Conservation (phyloP, 352 stramenopile genomes). For the Thraustochytrium striatum region DNA sequence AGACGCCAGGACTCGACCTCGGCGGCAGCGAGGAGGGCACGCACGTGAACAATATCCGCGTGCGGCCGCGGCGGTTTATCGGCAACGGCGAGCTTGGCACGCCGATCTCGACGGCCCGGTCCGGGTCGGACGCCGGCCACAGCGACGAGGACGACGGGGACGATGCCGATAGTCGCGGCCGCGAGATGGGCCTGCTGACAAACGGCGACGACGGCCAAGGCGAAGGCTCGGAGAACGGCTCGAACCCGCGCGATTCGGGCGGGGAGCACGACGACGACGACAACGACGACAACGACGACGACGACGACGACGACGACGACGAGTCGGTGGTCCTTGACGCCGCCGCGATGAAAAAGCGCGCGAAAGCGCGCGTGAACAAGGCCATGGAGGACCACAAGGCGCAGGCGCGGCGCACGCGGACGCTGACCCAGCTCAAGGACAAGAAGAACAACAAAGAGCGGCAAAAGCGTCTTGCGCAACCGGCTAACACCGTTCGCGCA, state of each 20-base stretch:
- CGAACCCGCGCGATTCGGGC: no score
- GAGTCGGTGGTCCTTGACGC: conserved; percentile 28
- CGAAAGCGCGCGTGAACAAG: not conserved
- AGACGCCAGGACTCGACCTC: not conserved
- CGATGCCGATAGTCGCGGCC: not conserved
- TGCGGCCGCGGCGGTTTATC: not conserved
- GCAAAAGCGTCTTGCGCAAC: conserved; percentile 30
- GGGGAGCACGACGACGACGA: not conserved
- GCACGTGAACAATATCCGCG: conserved; percentile 26
- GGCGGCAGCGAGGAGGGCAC: conserved; percentile 17
- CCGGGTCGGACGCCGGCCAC: not conserved
- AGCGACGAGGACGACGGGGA: not conserved
- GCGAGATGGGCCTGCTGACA: not conserved
- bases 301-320: conserved; percentile 7
- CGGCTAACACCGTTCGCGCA: no score
- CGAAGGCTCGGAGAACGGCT: not conserved
- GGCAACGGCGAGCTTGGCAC: conserved; percentile 35
- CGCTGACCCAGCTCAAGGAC: conserved; percentile 22
- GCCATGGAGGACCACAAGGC: conserved; percentile 14
- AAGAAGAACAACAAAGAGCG: conserved; percentile 19
- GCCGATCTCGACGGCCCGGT: conserved; percentile 22
- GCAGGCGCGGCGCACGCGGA: not conserved
- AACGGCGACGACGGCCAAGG: not conserved
- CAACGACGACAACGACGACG: not conserved
- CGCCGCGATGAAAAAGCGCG: conserved; percentile 7